A percentile compares a stretch with the other conserved stretches of the same genome.
Evolutionary conservation across 2,329 filamentous ascomycete species (phyloP).

Genomic region (Penicillium sp.): DNA sequence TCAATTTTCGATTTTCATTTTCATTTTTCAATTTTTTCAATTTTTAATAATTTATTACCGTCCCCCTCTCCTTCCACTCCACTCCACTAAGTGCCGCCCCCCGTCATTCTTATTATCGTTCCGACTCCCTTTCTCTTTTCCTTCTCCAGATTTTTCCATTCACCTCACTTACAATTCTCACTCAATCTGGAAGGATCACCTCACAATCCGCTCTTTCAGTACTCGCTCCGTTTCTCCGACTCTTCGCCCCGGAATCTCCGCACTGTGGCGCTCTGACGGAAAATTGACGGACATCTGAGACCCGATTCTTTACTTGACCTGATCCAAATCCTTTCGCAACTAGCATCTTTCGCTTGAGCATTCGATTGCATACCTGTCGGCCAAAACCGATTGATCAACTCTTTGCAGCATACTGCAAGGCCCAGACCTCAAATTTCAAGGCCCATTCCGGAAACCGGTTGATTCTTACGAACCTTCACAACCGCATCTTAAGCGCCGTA

Average conservation of each 20-base stretch:
- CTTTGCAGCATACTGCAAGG: constrained; percentile 20
- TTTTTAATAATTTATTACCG: constrained; percentile 21
- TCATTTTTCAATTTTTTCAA: constrained; percentile 6
- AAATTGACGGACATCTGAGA: constrained; percentile 12
- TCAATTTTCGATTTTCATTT: constrained; percentile 14
- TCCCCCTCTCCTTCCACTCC: constrained; percentile 26
- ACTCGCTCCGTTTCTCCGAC: constrained; percentile 5
- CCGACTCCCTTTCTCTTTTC: constrained; percentile 15
- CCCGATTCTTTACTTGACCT: constrained; percentile 10
- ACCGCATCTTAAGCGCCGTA: constrained; percentile 37
- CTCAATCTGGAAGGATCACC: constrained; percentile 7
- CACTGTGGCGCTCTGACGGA: constrained; percentile 20
- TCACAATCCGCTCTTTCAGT: constrained; percentile 21
- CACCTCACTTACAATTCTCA: neutral
- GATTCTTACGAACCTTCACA: constrained; percentile 19
- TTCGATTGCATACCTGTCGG: constrained; percentile 20
- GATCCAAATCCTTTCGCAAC: constrained; percentile 1
- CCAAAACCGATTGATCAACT: constrained; percentile 18
- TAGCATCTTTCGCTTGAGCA: constrained; percentile 7
- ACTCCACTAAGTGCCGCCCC: constrained; percentile 25
- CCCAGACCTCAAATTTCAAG: constrained; percentile 14
- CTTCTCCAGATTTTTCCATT: constrained; percentile 10
- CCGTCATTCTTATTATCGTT: constrained; percentile 31
- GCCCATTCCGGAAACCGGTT: constrained; percentile 6
- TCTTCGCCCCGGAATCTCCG: constrained; percentile 12